Evolutionary conservation across 139 green algal species (phyloP).

Genomic region (Micromonas pusilla): DNA sequence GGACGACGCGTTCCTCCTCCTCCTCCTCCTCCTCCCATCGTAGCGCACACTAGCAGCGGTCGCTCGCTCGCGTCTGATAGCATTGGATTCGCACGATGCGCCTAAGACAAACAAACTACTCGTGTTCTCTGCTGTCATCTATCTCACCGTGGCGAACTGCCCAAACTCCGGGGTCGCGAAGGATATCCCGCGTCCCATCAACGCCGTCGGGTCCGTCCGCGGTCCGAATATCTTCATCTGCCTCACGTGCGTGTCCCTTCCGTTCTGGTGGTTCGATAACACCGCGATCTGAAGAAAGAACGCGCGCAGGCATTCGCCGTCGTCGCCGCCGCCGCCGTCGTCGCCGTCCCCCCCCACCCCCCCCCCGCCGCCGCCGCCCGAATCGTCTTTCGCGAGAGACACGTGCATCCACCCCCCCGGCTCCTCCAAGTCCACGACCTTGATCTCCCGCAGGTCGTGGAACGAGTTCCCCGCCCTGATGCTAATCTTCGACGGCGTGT

Average conservation of each 20-base stretch:
- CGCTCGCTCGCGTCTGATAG: no score
- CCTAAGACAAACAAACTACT: not conserved
- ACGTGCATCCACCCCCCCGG: constrained; percentile 78
- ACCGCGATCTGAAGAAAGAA: constrained; percentile 55
- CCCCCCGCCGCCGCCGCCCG: no score
- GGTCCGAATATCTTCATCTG: constrained; percentile 72
- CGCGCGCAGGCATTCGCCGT: constrained; percentile 36
- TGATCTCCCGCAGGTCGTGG: constrained; percentile 68
- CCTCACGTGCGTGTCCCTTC: constrained; percentile 88
- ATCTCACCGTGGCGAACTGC: constrained; percentile 1
- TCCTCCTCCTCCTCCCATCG: no score
- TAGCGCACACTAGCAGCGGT: no score
- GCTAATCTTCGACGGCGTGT: constrained; percentile 82
- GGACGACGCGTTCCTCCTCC: no score
- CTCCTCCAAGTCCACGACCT: constrained; percentile 70
- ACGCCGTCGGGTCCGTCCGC: constrained; percentile 1
- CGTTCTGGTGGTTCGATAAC: constrained; percentile 94
- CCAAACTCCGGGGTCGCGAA: not conserved
- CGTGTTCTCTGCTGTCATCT: not conserved
- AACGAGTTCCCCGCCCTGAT: constrained; percentile 70
- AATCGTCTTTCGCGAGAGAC: constrained; percentile 6
- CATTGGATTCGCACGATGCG: not conserved
- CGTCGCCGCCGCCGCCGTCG: not conserved
- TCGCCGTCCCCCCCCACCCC: no score
- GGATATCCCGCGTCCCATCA: not conserved